Percentiles rank a stretch among this genome's conserved stretches.
phyloP scores from a whole-genome alignment of 1,284 basidiomycete species.

The Pterulicium gracile region DNA sequence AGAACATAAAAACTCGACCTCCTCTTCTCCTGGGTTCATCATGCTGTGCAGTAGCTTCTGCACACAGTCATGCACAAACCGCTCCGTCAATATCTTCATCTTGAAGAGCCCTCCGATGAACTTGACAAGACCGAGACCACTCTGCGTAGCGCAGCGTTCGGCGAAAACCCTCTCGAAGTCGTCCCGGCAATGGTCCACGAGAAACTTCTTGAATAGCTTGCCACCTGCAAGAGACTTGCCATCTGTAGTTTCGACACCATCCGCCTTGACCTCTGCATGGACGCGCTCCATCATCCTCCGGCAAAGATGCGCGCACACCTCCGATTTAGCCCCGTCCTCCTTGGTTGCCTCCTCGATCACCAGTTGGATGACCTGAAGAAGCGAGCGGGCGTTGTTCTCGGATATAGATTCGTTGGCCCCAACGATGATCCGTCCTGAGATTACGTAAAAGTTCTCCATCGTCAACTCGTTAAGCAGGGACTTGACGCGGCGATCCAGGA shows the following conservation, averaged over 20 bases:
- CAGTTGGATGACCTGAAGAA: conserved; percentile 91
- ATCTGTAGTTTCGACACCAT: conserved; percentile 65
- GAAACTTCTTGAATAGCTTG: conserved; percentile 89
- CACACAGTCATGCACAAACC: conserved; percentile 95
- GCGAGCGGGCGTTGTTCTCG: conserved; percentile 88
- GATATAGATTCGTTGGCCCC: conserved; percentile 93
- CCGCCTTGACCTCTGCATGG: conserved; percentile 79
- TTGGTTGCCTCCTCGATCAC: conserved; percentile 97
- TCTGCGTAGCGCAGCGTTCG: conserved; percentile 69
- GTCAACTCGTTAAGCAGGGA: conserved; percentile 92
- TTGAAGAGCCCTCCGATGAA: conserved; percentile 99
- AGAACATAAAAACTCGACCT: conserved; percentile 93
- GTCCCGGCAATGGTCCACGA: conserved; percentile 87
- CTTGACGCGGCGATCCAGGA: conserved; percentile 93
- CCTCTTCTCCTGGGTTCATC: conserved; percentile 93
- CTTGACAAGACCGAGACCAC: conserved; percentile 92
- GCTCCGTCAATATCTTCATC: conserved; percentile 87
- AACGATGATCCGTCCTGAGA: conserved; percentile 84
- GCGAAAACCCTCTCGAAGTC: conserved; percentile 90
- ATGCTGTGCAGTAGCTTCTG: conserved; percentile 90
- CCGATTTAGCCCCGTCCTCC: conserved; percentile 90
- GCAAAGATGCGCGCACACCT: conserved; percentile 95
- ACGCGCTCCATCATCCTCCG: conserved; percentile 90
- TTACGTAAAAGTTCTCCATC: conserved; percentile 93
- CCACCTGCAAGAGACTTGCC: conserved; percentile 85